These are phyloP conservation scores for Aspergillus heteromorphus DNA, from an alignment of 495 filamentous ascomycete genomes.

Conservation along the genomic window DNA sequence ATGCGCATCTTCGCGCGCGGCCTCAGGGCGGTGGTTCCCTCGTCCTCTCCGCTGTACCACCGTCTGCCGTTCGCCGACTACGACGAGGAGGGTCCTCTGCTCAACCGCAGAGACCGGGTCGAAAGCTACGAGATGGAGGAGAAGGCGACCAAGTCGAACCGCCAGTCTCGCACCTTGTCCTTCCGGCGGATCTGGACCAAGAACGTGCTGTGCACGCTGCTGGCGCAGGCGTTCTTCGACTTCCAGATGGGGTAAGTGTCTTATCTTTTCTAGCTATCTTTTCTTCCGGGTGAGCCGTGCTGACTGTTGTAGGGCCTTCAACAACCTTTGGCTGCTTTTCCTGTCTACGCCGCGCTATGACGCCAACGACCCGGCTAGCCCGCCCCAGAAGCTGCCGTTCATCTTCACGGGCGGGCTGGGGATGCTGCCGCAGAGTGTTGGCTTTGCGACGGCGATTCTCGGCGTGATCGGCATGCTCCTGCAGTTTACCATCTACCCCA, in stretches of 20 bases:
- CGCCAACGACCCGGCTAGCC: constrained; percentile 35
- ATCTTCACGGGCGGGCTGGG: constrained; percentile 77
- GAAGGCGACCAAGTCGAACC: constrained; percentile 27
- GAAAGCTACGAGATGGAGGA: constrained; percentile 41
- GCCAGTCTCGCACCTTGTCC: constrained; percentile 42
- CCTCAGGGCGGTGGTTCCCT: constrained; percentile 24
- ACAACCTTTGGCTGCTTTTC: constrained; percentile 79
- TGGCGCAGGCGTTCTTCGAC: constrained; percentile 64
- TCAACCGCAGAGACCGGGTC: constrained; percentile 20
- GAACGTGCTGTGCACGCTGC: constrained; percentile 65
- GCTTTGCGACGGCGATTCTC: constrained; percentile 71
- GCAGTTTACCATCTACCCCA: constrained; percentile 72
- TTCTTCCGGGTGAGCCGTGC: background rate
- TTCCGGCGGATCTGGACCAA: constrained; percentile 75
- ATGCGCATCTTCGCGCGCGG: constrained; percentile 27
- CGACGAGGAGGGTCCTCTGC: constrained; percentile 32
- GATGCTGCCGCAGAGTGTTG: constrained; percentile 67
- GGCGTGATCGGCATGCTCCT: constrained; percentile 71
- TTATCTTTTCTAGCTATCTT: too few relatives aligned
- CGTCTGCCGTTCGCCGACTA: constrained; percentile 33
- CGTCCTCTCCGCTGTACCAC: constrained; percentile 33
- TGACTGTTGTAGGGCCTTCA: constrained; percentile 55
- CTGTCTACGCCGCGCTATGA: constrained; percentile 74
- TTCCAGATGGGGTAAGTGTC: constrained; percentile 61
- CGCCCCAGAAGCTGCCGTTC: constrained; percentile 52